Conservation (phyloP, 176 grass and related monocot species). For the Musa acuminata region DNA sequence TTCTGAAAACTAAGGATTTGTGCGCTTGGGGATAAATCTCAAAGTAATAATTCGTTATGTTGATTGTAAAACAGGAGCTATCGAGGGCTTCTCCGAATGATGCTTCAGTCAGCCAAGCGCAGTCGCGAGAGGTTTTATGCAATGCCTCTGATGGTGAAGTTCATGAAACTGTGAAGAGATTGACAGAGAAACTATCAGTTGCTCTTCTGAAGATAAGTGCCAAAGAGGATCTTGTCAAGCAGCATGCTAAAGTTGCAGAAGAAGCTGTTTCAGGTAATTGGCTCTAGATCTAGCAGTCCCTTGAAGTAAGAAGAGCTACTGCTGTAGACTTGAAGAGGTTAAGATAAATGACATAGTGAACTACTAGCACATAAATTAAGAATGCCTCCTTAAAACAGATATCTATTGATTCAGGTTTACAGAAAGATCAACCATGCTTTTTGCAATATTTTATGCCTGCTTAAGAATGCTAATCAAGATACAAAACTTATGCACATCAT, state of each 20-base stretch:
- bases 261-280: constrained; percentile 80
- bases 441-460: no score
- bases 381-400: not conserved
- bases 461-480: no score
- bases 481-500: no score
- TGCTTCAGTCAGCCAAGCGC: constrained; percentile 31
- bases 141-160: constrained; percentile 22
- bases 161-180: constrained; percentile 56
- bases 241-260: constrained; percentile 95
- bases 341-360: not conserved
- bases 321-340: not conserved
- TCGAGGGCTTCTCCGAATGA: constrained; percentile 9
- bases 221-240: constrained; percentile 92
- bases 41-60: not conserved
- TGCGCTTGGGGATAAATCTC: not conserved
- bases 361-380: not conserved
- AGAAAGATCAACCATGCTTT: no score
- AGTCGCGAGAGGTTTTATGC: constrained; percentile 26
- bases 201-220: constrained; percentile 62
- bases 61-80: not conserved
- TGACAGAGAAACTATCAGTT: constrained; percentile 73
- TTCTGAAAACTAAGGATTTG: no score
- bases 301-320: not conserved
- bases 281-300: not conserved
- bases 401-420: no score